phyloP scores from a whole-genome alignment of 148 eudicot species.

The Vaccinium vitisidaea region DNA sequence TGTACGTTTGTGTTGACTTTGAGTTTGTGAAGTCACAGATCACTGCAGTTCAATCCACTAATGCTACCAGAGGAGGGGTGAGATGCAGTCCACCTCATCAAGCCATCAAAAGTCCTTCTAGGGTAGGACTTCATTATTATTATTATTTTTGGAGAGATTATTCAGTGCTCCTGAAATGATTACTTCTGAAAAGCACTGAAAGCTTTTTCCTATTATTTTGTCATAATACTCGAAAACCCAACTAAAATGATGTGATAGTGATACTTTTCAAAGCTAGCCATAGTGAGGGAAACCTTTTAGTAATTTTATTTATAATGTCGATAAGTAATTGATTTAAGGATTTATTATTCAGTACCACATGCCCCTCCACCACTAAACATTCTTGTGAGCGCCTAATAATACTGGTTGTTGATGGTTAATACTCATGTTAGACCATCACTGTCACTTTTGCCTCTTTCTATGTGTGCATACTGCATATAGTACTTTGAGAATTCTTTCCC shows the following conservation, averaged over 20 bases:
- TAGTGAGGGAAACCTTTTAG: neutral
- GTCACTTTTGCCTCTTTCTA: neutral
- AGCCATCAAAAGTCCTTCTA: conserved; percentile 20
- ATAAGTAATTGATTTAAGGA: neutral
- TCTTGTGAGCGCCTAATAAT: neutral
- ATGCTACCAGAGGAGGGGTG: conserved; percentile 29
- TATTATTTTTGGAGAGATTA: neutral
- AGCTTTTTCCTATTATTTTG: no score
- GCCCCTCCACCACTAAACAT: neutral
- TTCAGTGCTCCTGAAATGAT: neutral
- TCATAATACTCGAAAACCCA: neutral
- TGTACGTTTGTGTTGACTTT: conserved; percentile 8
- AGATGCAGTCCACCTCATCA: conserved; percentile 24
- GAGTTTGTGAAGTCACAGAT: conserved; percentile 35
- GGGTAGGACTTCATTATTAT: conserved; percentile 22
- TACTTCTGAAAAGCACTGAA: no score
- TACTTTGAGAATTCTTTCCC: neutral
- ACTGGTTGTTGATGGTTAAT: neutral
- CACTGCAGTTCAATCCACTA: conserved; percentile 23
- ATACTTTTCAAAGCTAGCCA: neutral
- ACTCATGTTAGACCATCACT: neutral
- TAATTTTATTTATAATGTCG: neutral
- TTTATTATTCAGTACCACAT: neutral
- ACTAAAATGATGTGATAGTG: neutral
- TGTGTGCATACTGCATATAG: neutral